These are phyloP conservation scores for Jamesozyma jinghongensis DNA, from an alignment of 805 yeast genomes.

Conservation along the genomic window DNA sequence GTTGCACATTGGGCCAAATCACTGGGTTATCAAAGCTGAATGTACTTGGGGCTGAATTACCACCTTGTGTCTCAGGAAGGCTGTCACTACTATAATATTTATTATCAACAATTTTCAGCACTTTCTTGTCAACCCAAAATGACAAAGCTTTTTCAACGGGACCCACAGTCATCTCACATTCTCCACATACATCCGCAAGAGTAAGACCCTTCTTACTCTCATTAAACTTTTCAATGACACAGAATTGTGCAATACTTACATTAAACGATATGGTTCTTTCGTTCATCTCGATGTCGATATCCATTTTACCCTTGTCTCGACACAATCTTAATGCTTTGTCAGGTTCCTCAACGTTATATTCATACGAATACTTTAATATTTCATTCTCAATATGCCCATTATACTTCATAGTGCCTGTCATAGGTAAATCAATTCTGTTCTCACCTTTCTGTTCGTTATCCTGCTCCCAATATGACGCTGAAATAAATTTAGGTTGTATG, in stretches of 20 bases:
- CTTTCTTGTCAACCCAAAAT: conserved; percentile 59
- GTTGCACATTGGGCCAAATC: too few species aligned
- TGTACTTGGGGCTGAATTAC: too few species aligned
- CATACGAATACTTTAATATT: conserved; percentile 31
- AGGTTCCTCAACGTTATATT: conserved; percentile 38
- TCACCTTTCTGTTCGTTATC: not conserved
- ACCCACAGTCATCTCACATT: not conserved
- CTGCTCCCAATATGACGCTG: conserved; percentile 74
- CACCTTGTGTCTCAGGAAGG: too few species aligned
- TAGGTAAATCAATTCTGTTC: not conserved
- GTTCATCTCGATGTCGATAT: conserved; percentile 47
- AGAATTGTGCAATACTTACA: conserved; percentile 4
- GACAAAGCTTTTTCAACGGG: conserved; percentile 1
- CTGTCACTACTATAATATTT: too few species aligned
- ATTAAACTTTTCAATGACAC: conserved; percentile 6
- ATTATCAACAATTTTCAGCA: conserved; percentile 29
- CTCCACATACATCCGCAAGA: conserved; percentile 22
- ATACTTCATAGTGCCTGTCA: not conserved
- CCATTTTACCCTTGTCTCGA: conserved; percentile 54
- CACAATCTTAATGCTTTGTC: conserved; percentile 54
- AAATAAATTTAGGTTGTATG: conserved; percentile 54
- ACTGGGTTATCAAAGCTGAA: too few species aligned
- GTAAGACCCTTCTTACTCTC: conserved; percentile 18
- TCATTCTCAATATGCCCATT: not conserved
- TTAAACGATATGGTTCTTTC: not conserved